phyloP scores from a whole-genome alignment of 1,284 basidiomycete genomes.

The Wallemia mellicola region DNA sequence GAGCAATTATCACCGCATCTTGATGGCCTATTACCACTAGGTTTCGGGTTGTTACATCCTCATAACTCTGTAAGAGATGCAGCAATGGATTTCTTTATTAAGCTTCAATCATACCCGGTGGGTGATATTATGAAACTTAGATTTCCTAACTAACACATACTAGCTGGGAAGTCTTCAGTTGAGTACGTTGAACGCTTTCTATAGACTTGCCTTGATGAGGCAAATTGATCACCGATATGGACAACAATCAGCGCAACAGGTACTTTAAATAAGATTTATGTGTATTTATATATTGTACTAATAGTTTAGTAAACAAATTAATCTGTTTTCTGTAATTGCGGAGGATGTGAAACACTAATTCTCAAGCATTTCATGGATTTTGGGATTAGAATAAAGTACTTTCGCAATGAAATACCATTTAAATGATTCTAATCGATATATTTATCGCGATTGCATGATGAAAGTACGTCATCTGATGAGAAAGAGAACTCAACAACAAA shows the following conservation, averaged over 20 bases:
- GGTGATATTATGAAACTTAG: constrained; percentile 11
- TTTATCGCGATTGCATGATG: too few species aligned
- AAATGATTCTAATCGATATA: too few species aligned
- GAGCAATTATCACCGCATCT: constrained; percentile 42
- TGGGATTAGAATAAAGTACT: too few species aligned
- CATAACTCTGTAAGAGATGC: constrained; percentile 37
- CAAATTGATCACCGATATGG: not conserved
- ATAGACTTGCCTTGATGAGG: constrained; percentile 32
- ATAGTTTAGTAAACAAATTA: too few species aligned
- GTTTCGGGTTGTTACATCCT: constrained; percentile 71
- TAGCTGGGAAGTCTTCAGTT: constrained; percentile 63
- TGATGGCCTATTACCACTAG: constrained; percentile 55
- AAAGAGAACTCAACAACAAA: too few species aligned
- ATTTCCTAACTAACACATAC: constrained; percentile 3
- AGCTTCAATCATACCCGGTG: constrained; percentile 42
- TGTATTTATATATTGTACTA: not conserved
- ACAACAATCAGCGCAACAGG: not conserved
- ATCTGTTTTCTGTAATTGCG: too few species aligned
- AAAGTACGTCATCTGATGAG: too few species aligned
- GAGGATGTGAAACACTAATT: too few species aligned
- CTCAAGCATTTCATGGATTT: too few species aligned
- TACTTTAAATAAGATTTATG: not conserved
- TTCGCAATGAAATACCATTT: too few species aligned
- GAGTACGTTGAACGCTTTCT: constrained; percentile 62
- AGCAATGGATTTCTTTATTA: constrained; percentile 53